Evolutionary conservation across 2,329 filamentous ascomycete species (phyloP).

Genomic region (Nothophoma quercina): DNA sequence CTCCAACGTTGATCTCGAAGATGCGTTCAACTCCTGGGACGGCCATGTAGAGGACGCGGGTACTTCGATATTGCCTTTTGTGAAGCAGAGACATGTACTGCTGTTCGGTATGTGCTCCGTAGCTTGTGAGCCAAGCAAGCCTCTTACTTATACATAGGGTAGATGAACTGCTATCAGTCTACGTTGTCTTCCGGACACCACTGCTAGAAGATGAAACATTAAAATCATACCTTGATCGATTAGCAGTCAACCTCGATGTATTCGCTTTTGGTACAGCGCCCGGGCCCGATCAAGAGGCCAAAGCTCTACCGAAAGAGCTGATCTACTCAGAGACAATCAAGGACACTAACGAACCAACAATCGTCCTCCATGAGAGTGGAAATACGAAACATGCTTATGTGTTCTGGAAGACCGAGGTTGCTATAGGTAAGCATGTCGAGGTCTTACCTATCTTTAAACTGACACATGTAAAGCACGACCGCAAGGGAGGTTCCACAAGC

Average conservation of each 20-base stretch:
- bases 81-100: slow-evolving; percentile 69
- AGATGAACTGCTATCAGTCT: slow-evolving; percentile 78
- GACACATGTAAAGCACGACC: slow-evolving; percentile 45
- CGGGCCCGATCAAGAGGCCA: slow-evolving; percentile 49
- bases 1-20: slow-evolving; percentile 46
- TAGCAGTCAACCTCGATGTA: slow-evolving; percentile 72
- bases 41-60: slow-evolving; percentile 54
- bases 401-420: slow-evolving; percentile 50
- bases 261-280: slow-evolving; percentile 65
- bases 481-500: slow-evolving; percentile 70
- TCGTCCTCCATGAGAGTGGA: slow-evolving; percentile 39
- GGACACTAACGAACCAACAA: slow-evolving; percentile 39
- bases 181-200: slow-evolving; percentile 72
- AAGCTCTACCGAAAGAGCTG: slow-evolving; percentile 58
- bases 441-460: slow-evolving; percentile 1
- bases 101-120: slow-evolving; percentile 70
- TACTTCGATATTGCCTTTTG: slow-evolving; percentile 61
- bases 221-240: slow-evolving; percentile 65
- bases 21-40: slow-evolving; percentile 54
- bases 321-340: slow-evolving; percentile 61
- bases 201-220: slow-evolving; percentile 65
- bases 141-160: slow-evolving; percentile 61
- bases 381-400: slow-evolving; percentile 42
- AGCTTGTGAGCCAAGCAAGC: slow-evolving; percentile 50
- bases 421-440: slow-evolving; percentile 38